Percentiles rank a stretch among this genome's conserved stretches.
Conservation (phyloP, 2,329 filamentous ascomycete genomes). For the Rutstroemia sydowiana region DNA sequence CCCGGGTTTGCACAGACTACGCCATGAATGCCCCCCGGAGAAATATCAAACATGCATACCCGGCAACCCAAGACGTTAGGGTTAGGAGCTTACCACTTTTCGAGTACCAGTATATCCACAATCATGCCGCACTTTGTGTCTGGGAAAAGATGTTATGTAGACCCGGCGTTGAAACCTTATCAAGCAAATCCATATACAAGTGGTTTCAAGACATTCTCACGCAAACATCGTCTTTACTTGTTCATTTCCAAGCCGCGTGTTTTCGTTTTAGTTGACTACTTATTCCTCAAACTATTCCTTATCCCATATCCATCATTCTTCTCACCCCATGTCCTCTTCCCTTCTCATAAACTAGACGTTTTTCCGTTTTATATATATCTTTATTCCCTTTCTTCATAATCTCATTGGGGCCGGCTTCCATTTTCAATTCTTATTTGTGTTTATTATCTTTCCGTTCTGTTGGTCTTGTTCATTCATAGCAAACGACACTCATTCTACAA, state of each 20-base stretch:
- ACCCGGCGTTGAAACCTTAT: conserved; percentile 22
- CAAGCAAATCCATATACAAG: conserved; percentile 20
- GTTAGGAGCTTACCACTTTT: conserved; percentile 17
- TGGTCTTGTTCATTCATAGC: conserved; percentile 14
- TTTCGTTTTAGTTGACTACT: conserved; percentile 14
- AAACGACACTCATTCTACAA: conserved; percentile 18
- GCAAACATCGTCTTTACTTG: conserved; percentile 13
- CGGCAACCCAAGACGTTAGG: conserved; percentile 15
- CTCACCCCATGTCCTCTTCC: conserved; percentile 9
- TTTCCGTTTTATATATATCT: conserved; percentile 16
- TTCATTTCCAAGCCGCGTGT: conserved; percentile 19
- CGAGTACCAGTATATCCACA: conserved; percentile 17
- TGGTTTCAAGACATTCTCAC: conserved; percentile 19
- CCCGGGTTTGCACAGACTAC: conserved; percentile 20
- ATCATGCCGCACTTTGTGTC: conserved; percentile 25
- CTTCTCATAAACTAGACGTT: conserved; percentile 19
- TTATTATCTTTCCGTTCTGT: conserved; percentile 10
- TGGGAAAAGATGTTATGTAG: conserved; percentile 21
- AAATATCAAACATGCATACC: conserved; percentile 7
- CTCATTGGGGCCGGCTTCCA: conserved; percentile 22
- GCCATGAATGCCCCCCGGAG: conserved; percentile 14
- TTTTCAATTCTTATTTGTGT: background rate
- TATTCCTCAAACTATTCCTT: background rate
- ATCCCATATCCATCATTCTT: background rate
- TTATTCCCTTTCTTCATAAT: conserved; percentile 17